Conservation (phyloP, 164 flowering plant genomes). For the Umbilicus rupestris region DNA sequence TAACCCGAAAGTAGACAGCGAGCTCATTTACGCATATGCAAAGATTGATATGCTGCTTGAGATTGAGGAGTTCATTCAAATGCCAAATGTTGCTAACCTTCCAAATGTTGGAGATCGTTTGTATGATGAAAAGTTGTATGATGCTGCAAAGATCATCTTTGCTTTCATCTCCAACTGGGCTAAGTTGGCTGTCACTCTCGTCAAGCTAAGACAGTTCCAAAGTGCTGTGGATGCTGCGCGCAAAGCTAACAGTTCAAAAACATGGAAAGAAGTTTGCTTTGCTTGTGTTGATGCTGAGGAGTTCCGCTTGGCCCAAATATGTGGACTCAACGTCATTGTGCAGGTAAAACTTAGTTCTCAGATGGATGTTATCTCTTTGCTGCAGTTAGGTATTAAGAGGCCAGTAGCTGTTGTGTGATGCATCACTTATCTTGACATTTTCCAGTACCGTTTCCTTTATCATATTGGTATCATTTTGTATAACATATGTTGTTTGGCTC, state of each 20-base stretch:
- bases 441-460: too few relatives aligned
- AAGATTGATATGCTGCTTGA: constrained; percentile 92
- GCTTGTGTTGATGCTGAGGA: constrained; percentile 99
- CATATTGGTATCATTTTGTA: too few relatives aligned
- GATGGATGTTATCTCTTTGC: too few relatives aligned
- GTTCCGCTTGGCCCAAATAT: constrained; percentile 96
- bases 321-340: constrained; percentile 88
- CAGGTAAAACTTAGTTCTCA: too few relatives aligned
- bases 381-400: too few relatives aligned
- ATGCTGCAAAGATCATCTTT: constrained; percentile 92
- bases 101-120: constrained; percentile 92
- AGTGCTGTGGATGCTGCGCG: constrained; percentile 99
- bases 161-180: constrained; percentile 96
- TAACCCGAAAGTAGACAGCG: constrained; percentile 96
- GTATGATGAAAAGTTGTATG: constrained; percentile 83
- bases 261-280: constrained; percentile 98
- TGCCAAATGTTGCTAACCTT: constrained; percentile 98
- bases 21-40: constrained; percentile 97
- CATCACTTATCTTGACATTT: too few relatives aligned
- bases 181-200: constrained; percentile 80
- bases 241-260: constrained; percentile 92
- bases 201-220: constrained; percentile 82
- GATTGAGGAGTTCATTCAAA: constrained; percentile 90
- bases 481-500: too few relatives aligned
- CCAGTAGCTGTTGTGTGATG: too few relatives aligned